Conservation (phyloP, 805 yeast genomes). For the Tetrapisispora arboricola region DNA sequence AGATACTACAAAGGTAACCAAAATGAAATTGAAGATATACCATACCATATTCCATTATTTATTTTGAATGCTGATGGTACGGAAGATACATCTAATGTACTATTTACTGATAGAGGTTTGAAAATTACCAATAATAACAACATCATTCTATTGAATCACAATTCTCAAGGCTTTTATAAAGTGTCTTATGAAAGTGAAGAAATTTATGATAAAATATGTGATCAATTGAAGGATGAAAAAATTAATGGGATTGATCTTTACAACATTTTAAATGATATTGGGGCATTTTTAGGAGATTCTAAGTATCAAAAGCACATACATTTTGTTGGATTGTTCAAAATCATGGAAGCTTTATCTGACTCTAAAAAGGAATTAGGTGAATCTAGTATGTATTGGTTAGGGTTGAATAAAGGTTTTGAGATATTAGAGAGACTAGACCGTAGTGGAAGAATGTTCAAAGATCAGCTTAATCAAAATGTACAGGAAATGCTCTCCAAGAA, state of each 20-base stretch:
- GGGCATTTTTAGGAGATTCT: constrained; percentile 23
- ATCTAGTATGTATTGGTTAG: constrained; percentile 13
- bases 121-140: constrained; percentile 13
- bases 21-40: constrained; percentile 41
- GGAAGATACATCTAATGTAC: constrained; percentile 13
- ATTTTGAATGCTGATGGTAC: constrained; percentile 12
- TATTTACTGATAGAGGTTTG: constrained; percentile 21
- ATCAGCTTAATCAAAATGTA: no score
- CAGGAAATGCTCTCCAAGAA: not conserved
- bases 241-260: constrained; percentile 23
- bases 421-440: constrained; percentile 14
- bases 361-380: not conserved
- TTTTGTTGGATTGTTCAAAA: constrained; percentile 20
- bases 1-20: constrained; percentile 25
- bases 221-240: constrained; percentile 10
- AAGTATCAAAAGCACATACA: constrained; percentile 19
- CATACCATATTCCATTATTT: constrained; percentile 52
- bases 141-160: constrained; percentile 15
- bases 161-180: constrained; percentile 35
- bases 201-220: constrained; percentile 21
- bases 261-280: constrained; percentile 29
- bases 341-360: constrained; percentile 14
- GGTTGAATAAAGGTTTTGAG: constrained; percentile 22
- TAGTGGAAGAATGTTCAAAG: no score
- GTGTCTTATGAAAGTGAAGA: constrained; percentile 34